These are phyloP conservation scores for Xylariaceae sp. DNA, from an alignment of 2,329 filamentous ascomycete species.

Conservation along the genomic window DNA sequence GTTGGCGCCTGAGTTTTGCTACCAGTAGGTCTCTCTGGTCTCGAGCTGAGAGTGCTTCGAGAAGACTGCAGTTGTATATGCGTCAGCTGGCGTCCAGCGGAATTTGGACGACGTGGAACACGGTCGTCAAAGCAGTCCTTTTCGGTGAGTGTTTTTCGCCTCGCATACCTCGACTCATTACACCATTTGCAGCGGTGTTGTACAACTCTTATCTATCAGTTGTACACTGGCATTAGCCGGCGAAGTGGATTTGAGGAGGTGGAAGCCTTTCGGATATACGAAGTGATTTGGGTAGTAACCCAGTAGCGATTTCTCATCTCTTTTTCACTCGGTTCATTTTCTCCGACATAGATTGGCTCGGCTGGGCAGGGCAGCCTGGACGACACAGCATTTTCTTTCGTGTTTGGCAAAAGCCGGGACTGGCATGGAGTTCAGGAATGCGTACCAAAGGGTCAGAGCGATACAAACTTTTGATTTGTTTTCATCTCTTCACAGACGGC, in stretches of 20 bases:
- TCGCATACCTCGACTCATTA: neutral
- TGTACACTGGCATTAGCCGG: neutral
- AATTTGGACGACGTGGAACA: neutral
- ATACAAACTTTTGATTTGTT: slow-evolving; percentile 16
- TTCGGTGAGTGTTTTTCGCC: neutral
- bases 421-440: slow-evolving; percentile 29
- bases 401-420: slow-evolving; percentile 22
- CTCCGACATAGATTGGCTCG: slow-evolving; percentile 34
- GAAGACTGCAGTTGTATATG: slow-evolving; percentile 1
- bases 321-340: slow-evolving; percentile 21
- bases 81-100: neutral
- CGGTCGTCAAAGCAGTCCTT: neutral
- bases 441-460: slow-evolving; percentile 15
- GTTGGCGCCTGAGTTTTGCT: neutral
- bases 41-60: neutral
- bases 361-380: slow-evolving; percentile 33
- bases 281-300: slow-evolving; percentile 22
- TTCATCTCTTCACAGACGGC: slow-evolving; percentile 7
- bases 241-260: slow-evolving; percentile 1
- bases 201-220: slow-evolving; percentile 1
- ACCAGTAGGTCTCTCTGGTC: slow-evolving; percentile 34
- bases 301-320: slow-evolving; percentile 20
- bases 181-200: neutral
- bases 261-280: neutral
- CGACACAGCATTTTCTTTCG: slow-evolving; percentile 30